Base-by-base conservation (phyloP, 192 early-diverging fungal species). In the Entomortierella beljakovae region DNA sequence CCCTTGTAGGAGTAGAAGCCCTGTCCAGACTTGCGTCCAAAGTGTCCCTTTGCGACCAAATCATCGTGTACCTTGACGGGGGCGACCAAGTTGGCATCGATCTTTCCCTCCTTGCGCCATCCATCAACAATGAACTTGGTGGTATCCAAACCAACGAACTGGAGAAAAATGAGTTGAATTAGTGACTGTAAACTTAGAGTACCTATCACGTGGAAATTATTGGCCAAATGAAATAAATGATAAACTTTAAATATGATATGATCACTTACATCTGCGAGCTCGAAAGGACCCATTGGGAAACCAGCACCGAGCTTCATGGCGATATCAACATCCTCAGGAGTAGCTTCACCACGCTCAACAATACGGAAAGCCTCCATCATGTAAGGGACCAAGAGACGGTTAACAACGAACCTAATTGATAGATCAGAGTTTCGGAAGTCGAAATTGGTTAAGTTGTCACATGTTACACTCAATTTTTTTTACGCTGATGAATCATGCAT, bases 271-370 rank as follows among this genome's bases (percentile, higher is more conserved):
- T 94, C 94, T 48, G 88, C 85, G 57, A 94, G 84, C 79, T 92
- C 92, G 64, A 92, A 91, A 16, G 97, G 96, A 28, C 97, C 97
- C 95, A 98, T 96, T 22, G 95, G 96, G 84, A 96, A 95, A 32
- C 97, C 97, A 35, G 96, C 95, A 55, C 97, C 97, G 63, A 97
- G 89, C 86, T 97, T 97, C 97, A 99, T 99, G 35, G 95, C 97
- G 46, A 88, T 92, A 71, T 99, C 97, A 31, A 99, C 92, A 76
- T 99, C 97, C 63, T 91, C 76, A 48, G 88, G 82, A 50, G 89
- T 84, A 0, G 96, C 96, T 42, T 95, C 97, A 26, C 90, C 94
- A 70, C 96, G 92, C 81, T 97, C 96, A 48, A 96, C 85, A 40
- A 99, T 84, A 23, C 97, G 93, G 22, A 97, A 82, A n/a, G 97